Percentiles rank a stretch among this genome's conserved stretches.
Conservation (phyloP, 2,329 filamentous ascomycete genomes). For the Fusarium nisikadoi region DNA sequence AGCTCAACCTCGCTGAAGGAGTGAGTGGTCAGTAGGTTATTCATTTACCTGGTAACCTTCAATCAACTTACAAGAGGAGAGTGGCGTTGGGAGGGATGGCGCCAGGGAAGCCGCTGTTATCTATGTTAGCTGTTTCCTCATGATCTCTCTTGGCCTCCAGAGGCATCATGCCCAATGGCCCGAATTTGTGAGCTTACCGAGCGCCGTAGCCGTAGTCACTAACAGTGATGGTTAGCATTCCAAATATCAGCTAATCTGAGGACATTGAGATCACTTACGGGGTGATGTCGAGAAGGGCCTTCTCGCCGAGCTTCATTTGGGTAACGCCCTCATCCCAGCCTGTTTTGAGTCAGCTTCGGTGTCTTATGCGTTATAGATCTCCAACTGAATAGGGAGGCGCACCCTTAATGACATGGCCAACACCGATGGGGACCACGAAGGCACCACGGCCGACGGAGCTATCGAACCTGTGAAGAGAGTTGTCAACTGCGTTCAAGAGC, state of each 20-base stretch:
- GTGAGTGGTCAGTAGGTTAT: conserved; percentile 1
- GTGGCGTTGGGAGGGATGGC: conserved; percentile 80
- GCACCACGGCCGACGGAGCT: conserved; percentile 81
- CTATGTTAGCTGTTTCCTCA: conserved; percentile 15
- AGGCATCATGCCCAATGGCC: background rate
- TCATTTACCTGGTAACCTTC: background rate
- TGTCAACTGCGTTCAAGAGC: conserved; percentile 13
- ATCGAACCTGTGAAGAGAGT: conserved; percentile 77
- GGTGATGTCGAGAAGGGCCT: conserved; percentile 84
- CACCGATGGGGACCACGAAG: conserved; percentile 82
- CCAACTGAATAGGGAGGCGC: conserved; percentile 43
- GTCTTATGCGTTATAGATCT: background rate
- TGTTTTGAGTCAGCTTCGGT: conserved; percentile 48
- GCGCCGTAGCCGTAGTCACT: conserved; percentile 74
- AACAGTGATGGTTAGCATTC: conserved; percentile 30
- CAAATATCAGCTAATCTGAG: background rate
- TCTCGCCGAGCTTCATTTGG: conserved; percentile 91
- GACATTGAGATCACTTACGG: conserved; percentile 41
- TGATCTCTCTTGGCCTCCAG: background rate
- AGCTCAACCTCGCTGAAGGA: conserved; percentile 73
- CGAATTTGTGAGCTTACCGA: conserved; percentile 57
- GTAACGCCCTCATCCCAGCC: conserved; percentile 88
- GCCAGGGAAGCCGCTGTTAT: conserved; percentile 76
- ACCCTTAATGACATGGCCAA: conserved; percentile 89
- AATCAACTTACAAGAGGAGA: conserved; percentile 83